These are phyloP conservation scores for Theileria parva DNA, from an alignment of 169 alveolate genomes.

Conservation along the genomic window DNA sequence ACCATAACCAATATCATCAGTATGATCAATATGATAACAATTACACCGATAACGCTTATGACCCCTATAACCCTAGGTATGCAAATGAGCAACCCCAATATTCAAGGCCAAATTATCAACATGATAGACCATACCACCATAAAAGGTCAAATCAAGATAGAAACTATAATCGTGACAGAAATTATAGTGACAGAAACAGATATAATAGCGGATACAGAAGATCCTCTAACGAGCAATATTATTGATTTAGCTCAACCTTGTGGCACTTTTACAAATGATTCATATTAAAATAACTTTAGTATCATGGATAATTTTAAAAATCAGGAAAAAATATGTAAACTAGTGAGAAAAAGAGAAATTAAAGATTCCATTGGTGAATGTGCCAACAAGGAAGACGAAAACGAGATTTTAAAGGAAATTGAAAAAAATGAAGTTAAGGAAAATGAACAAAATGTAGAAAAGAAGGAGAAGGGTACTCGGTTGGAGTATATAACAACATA, in stretches of 20 bases:
- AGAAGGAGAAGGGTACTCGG: conserved; percentile 1
- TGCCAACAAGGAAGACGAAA: background rate
- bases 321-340: background rate
- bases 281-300: background rate
- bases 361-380: background rate
- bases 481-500: conserved; percentile 43
- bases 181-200: background rate
- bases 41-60: background rate
- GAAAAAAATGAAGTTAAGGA: conserved; percentile 3
- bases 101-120: background rate
- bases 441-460: background rate
- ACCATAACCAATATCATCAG: background rate
- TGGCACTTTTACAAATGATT: background rate
- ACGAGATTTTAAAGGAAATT: conserved; percentile 30
- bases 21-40: background rate
- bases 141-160: background rate
- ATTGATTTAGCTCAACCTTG: background rate
- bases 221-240: conserved; percentile 6
- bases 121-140: background rate
- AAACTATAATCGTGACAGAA: background rate
- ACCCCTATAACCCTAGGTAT: background rate
- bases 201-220: background rate
- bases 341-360: background rate
- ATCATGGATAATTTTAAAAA: background rate
- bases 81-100: background rate